Evolutionary conservation across 352 stramenopile genomes (phyloP).

Genomic region (Aphanomyces euteiches): DNA sequence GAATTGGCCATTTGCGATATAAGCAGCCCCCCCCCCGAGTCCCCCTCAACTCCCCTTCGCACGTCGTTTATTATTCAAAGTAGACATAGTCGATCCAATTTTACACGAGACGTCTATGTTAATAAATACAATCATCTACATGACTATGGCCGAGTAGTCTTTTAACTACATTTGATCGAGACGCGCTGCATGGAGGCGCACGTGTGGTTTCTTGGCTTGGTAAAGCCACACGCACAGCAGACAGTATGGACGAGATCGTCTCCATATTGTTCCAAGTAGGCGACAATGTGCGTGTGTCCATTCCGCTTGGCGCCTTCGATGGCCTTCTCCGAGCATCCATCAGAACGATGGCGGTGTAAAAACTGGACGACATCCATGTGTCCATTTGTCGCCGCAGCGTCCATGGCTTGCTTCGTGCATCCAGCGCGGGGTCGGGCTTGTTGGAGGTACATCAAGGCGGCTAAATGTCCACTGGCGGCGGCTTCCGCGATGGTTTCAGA

Average conservation of each 20-base stretch:
- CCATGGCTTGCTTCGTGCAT: conserved; percentile 5
- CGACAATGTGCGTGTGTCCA: neutral
- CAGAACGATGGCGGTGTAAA: neutral
- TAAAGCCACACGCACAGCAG: neutral
- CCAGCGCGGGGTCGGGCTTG: neutral
- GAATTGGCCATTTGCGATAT: too few relatives aligned
- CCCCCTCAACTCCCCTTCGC: too few relatives aligned
- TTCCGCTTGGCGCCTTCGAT: neutral
- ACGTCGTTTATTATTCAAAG: too few relatives aligned
- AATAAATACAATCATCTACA: too few relatives aligned
- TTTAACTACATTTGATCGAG: too few relatives aligned
- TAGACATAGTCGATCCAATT: too few relatives aligned
- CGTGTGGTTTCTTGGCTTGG: conserved; percentile 2
- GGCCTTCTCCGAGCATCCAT: neutral
- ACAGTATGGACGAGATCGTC: neutral
- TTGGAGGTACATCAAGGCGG: neutral
- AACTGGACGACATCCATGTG: conserved; percentile 11
- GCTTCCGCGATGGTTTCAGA: neutral
- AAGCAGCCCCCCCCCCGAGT: too few relatives aligned
- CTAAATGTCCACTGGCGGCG: neutral
- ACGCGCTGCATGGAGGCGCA: neutral
- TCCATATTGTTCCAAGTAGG: neutral
- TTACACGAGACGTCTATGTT: too few relatives aligned
- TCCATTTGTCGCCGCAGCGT: neutral
- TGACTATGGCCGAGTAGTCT: too few relatives aligned